Base-by-base conservation (phyloP, 2,329 filamentous ascomycete genomes). In the Aureobasidium zeae region DNA sequence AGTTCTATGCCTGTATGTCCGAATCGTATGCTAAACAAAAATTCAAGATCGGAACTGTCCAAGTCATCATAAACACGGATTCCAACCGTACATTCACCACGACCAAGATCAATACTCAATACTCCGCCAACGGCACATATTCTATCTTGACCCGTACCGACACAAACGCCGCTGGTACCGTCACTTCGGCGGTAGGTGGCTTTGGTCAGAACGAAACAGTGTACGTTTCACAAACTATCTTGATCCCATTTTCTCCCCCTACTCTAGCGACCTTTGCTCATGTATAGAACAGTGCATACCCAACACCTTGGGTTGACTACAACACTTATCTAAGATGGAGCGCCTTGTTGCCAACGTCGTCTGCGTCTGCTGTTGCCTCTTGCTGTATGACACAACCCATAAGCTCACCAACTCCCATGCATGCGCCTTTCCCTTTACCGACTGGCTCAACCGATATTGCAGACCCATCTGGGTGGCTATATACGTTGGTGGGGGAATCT, bases 111-210 rank as follows among this genome's bases (percentile, higher is more conserved):
- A 39, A 39, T 13, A 39, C 24, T 10, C 22, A 39, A 16, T 28
- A 15, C 36, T 5, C 15, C 19, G 16, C 28, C n/a, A 39, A 39
- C 13, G 36, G 36, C 5, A 39, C 36, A 24, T 24, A 29, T 20
- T 4, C 2, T 13, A 15, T 43, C 4, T 22, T 43, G 9, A 43
- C 45, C 11, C 37, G 45, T 13, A 47, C 45, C 16, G 45, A 47
- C 19, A 33, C 34, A 4, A 43, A 47, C 20, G 29, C 36, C 16
- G 22, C 24, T 12, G 45, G 45, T 12, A 42, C 37, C 19, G 45
- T 47, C 20, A 43, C 45, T 19, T 16, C 17, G n/a, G 17, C 12
- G 15, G 4, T 12, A 8, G 17, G n/a, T 20, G 9, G n/a, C 5
- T 19, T 16, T 20, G 31, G 31, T 7, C 9, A 5, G 9, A 24